Base-by-base conservation (phyloP, 108 stramenopile genomes). In the Discostella pseudostelligera region DNA sequence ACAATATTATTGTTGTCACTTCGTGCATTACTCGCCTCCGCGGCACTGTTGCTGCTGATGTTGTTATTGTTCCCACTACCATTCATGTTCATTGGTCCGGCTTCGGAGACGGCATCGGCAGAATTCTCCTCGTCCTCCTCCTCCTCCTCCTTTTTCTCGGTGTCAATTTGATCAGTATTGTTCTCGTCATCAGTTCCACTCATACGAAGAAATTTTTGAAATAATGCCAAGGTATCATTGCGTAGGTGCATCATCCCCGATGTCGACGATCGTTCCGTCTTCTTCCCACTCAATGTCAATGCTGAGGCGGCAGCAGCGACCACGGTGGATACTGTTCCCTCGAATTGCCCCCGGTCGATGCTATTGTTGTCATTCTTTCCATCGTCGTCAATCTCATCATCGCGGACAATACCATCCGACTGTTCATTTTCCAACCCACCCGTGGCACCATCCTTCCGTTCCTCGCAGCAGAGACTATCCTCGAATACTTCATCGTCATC, bases 151-250 rank as follows among this genome's bases (percentile, higher is more conserved):
- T 61, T 32, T 24, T 24, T 60, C 32, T 47, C 69, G 12, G 14
- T 29, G 42, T 48, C 60, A 13, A 56, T 54, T 16, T 72, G 65
- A 35, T 59, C 80, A 1, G 60, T 70, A 32, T 59, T 57, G 37
- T 69, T 56, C 3, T 55, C 57, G 17, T 49, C 77, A 9, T 62
- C 56, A 19, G 67, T 43, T 37, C 58, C 63, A 62, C 61, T 71
- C 74, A 82, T 71, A 50, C 69, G 69, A 53, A 82, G 74, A 45
- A 82, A 71, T 62, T 82, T 82, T 21, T 75, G 74, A 42, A 82
- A 76, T 32, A 82, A 54, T 12, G 73, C 68, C 20, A 76, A 61
- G 48, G 81, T 74, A 26, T 79, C 73, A 39, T 54, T 44, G 16
- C 49, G 37, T 25, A 79, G 59, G 32, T 20, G 55, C 21, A 62